These are phyloP conservation scores for Penicillium sp. DNA, from an alignment of 2,329 filamentous ascomycete species.

Conservation along the genomic window DNA sequence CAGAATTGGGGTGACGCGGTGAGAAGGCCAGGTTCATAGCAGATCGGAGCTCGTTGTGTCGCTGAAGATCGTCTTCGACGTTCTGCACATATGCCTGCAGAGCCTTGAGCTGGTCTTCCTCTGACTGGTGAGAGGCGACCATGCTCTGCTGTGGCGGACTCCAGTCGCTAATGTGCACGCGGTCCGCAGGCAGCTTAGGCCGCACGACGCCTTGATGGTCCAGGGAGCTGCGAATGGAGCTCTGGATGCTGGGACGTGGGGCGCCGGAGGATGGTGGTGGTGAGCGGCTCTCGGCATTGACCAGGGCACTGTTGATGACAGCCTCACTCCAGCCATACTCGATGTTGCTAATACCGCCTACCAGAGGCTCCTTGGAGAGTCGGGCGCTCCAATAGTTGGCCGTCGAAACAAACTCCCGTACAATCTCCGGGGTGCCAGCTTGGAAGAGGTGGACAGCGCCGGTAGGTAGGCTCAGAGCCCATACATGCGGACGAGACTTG, in stretches of 20 bases:
- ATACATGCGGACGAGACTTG: conserved; percentile 85
- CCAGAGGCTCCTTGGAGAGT: conserved; percentile 87
- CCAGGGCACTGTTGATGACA: conserved; percentile 75
- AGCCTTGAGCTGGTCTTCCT: conserved; percentile 77
- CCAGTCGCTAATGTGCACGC: conserved; percentile 84
- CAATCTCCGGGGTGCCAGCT: conserved; percentile 91
- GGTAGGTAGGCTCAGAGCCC: conserved; percentile 87
- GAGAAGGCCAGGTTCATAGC: conserved; percentile 90
- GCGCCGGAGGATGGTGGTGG: conserved; percentile 41
- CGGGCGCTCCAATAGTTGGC: conserved; percentile 98
- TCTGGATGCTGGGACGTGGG: conserved; percentile 59
- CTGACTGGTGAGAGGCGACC: conserved; percentile 76
- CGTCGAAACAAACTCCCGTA: conserved; percentile 89
- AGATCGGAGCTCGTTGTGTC: conserved; percentile 84
- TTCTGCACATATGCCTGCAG: conserved; percentile 78
- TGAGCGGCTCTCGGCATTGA: conserved; percentile 55
- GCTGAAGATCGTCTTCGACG: conserved; percentile 81
- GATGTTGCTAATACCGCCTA: conserved; percentile 92
- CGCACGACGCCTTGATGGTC: conserved; percentile 68
- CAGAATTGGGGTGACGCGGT: conserved; percentile 76
- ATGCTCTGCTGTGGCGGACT: conserved; percentile 85
- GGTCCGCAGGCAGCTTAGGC: conserved; percentile 79
- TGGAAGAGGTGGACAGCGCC: conserved; percentile 98
- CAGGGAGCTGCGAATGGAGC: conserved; percentile 67
- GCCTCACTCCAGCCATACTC: conserved; percentile 95